Evolutionary conservation across 768 basidiomycete species (phyloP), one percentile per base, ranked within the genome.

Genomic region (Pholiota conissans): DNA sequence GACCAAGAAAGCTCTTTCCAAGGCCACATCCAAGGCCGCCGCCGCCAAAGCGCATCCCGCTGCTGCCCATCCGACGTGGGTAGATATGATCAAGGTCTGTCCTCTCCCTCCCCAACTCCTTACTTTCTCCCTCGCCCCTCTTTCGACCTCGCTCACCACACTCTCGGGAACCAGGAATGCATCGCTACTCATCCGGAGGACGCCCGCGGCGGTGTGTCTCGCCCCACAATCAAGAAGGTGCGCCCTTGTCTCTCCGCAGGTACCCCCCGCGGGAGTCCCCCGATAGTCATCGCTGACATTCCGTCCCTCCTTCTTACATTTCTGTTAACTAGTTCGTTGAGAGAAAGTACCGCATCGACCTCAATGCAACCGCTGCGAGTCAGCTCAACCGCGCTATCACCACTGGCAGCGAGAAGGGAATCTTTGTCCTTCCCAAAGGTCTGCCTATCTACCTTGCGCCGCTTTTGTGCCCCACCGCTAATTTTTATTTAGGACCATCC

Each of bases 301-400:
- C 35, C 51, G 58, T 57, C 60, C 55, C 58, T 60, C 60, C 7
- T 55, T 55, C 57, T 55, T 29, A 34, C 52, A 9, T 49, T 16
- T 57, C 52, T 48, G 29, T 35, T 55, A 14, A 14, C n/a, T 49
- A 94, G 92, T 82, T 93, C 72, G 85, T 95, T 56, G 91, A 93
- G 75, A 79, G 83, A 62, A 89, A 84, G 67, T 96, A 93, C 78
- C 85, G 85, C 68, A 78, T 96, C 63, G 83, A 86, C 66, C 81
- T 91, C 64, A 87, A 85, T 63, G 82, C 86, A 61, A 76, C 90
- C 10, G 84, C 91, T 69, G 80, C 80, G 63, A 85, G 80, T 60
- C 65, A 92, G 75, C 84, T 97, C 71, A 88, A 86, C 69, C 85
- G 84, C 59, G 93, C 94, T 61, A 94, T 97, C 73, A 77, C 77